Evolutionary conservation across 371 early-diverging fungal species (phyloP).

Genomic region (Circinella umbellata): DNA sequence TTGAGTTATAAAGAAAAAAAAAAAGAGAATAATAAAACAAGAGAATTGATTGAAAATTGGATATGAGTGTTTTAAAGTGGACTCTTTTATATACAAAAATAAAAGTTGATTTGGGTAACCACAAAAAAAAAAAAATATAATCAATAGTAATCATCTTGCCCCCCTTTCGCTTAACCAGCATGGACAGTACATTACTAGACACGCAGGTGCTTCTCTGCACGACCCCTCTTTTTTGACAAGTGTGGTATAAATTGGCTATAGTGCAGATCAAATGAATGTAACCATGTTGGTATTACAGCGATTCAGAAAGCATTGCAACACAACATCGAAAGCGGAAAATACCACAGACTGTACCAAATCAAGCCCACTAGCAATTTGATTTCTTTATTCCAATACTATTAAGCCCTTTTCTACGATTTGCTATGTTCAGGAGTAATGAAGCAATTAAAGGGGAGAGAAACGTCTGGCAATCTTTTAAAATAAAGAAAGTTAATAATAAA

Average conservation of each 20-base stretch:
- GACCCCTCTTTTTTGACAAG: slow-evolving; percentile 6
- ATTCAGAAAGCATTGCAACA: slow-evolving; percentile 14
- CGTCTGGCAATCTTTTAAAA: not conserved
- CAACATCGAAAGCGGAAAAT: slow-evolving; percentile 16
- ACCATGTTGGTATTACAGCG: slow-evolving; percentile 18
- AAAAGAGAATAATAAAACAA: not conserved
- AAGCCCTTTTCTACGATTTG: too few species aligned
- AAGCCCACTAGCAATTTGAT: not conserved
- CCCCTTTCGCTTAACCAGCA: too few species aligned
- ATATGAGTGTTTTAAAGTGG: not conserved
- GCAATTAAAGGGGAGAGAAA: not conserved
- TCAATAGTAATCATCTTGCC: not conserved
- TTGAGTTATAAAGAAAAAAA: too few species aligned
- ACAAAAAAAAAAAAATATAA: not conserved
- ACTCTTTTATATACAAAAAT: too few species aligned
- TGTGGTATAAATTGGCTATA: not conserved
- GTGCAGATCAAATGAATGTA: slow-evolving; percentile 14
- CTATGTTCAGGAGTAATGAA: slow-evolving; percentile 1
- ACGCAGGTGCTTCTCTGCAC: slow-evolving; percentile 4
- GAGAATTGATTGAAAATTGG: not conserved
- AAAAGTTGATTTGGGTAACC: not conserved
- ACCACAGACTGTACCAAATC: slow-evolving; percentile 18
- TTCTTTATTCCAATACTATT: not conserved
- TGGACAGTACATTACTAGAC: not conserved
- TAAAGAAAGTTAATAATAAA: not conserved